These are phyloP conservation scores for Nelumbo lutea DNA, from an alignment of 164 flowering plant genomes.

Conservation along the genomic window DNA sequence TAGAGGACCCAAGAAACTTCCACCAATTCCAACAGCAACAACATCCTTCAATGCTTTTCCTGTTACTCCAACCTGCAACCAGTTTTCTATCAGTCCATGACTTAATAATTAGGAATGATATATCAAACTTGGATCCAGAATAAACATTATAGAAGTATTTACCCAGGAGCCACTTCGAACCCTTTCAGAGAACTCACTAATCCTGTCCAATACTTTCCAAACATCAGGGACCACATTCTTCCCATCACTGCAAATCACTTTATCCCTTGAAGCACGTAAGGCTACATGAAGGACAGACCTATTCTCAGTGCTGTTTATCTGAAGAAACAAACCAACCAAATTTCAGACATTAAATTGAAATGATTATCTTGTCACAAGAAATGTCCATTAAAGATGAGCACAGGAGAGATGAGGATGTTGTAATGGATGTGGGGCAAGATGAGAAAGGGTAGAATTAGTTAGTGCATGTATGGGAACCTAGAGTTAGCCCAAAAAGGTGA, in stretches of 20 bases:
- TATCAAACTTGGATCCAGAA: neutral
- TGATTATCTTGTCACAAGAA: neutral
- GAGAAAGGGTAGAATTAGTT: no score
- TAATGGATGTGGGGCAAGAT: no score
- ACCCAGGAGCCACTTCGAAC: conserved; percentile 95
- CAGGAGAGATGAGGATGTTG: no score
- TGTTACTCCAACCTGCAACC: conserved; percentile 82
- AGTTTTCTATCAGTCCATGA: neutral
- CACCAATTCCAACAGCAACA: conserved; percentile 85
- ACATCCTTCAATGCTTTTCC: conserved; percentile 82
- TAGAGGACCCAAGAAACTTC: conserved; percentile 93
- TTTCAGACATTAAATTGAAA: neutral
- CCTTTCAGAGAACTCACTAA: conserved; percentile 69
- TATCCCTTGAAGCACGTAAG: conserved; percentile 81
- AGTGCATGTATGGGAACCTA: no score
- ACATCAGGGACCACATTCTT: conserved; percentile 93
- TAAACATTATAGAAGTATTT: conserved; percentile 12
- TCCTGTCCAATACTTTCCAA: conserved; percentile 93
- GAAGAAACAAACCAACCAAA: conserved; percentile 10
- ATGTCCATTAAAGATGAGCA: no score
- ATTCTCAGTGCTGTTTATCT: conserved; percentile 91
- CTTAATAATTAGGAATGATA: neutral
- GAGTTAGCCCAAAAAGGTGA: no score
- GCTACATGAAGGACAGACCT: conserved; percentile 97
- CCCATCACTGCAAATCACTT: conserved; percentile 71